Conservation (phyloP, 371 early-diverging fungal species). For the Mortierella polycephala region DNA sequence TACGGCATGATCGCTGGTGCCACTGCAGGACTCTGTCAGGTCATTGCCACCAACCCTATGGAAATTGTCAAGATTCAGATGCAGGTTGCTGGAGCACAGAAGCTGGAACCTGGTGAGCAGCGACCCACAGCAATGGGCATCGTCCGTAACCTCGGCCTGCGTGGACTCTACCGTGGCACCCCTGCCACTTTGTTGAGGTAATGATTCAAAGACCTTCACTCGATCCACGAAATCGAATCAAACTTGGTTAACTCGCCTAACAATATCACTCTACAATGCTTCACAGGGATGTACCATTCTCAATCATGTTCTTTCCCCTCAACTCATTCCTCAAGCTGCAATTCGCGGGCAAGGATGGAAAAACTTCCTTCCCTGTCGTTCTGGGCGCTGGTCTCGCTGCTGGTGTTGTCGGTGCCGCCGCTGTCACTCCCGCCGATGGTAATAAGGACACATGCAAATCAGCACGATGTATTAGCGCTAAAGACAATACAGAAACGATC, state of each 20-base stretch:
- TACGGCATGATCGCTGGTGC: constrained; percentile 92
- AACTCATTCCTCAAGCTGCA: constrained; percentile 95
- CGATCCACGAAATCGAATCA: too few species aligned
- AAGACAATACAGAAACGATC: too few species aligned
- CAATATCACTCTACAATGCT: not conserved
- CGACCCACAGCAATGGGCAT: constrained; percentile 88
- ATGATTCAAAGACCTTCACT: too few species aligned
- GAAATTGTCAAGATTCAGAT: constrained; percentile 98
- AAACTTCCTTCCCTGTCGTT: constrained; percentile 77
- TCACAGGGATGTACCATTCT: constrained; percentile 94
- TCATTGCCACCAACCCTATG: constrained; percentile 95
- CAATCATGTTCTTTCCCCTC: constrained; percentile 95
- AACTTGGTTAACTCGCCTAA: not conserved
- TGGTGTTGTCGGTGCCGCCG: constrained; percentile 97
- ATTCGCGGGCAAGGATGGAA: constrained; percentile 83
- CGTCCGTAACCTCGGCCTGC: constrained; percentile 90
- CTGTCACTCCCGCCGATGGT: constrained; percentile 95
- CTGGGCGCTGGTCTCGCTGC: constrained; percentile 93
- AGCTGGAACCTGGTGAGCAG: constrained; percentile 64
- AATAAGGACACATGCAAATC: not conserved
- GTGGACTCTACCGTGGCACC: constrained; percentile 96
- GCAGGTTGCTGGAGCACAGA: constrained; percentile 89
- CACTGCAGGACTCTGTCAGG: constrained; percentile 93
- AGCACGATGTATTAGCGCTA: too few species aligned
- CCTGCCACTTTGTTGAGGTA: constrained; percentile 87